These are phyloP conservation scores for Nephelium lappaceum DNA, from an alignment of 345 rosid species.

Conservation along the genomic window DNA sequence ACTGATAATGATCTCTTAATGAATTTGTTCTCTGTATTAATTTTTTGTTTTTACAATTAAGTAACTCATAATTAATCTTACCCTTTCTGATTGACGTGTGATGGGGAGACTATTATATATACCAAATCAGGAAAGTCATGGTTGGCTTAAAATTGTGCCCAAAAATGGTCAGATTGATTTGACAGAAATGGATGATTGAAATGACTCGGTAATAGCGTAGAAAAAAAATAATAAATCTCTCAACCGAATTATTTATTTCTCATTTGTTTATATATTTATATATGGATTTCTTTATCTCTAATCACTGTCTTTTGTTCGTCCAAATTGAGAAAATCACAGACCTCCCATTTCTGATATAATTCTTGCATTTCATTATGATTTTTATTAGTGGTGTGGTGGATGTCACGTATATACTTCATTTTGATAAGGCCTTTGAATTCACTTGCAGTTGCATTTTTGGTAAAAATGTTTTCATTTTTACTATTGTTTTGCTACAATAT, in stretches of 20 bases:
- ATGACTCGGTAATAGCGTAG: background rate
- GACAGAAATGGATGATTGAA: background rate
- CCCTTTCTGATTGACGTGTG: background rate
- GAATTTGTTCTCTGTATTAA: background rate
- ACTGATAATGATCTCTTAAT: background rate
- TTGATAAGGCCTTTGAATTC: too few species aligned
- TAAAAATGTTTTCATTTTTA: too few species aligned
- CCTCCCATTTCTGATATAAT: background rate
- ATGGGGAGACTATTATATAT: background rate
- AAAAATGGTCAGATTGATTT: background rate
- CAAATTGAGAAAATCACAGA: constrained; percentile 7
- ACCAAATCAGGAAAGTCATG: constrained; percentile 11
- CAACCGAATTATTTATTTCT: too few species aligned
- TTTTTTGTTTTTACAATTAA: background rate
- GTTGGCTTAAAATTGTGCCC: background rate
- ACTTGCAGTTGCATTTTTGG: too few species aligned
- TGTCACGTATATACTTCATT: too few species aligned
- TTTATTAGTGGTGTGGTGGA: too few species aligned
- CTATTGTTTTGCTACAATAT: too few species aligned
- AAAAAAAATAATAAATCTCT: too few species aligned
- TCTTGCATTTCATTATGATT: too few species aligned
- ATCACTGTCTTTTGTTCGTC: background rate
- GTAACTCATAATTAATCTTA: background rate
- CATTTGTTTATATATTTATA: too few species aligned
- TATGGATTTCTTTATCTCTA: background rate